phyloP scores from a whole-genome alignment of 495 filamentous ascomycete species.

The Filosporella fistucella region DNA sequence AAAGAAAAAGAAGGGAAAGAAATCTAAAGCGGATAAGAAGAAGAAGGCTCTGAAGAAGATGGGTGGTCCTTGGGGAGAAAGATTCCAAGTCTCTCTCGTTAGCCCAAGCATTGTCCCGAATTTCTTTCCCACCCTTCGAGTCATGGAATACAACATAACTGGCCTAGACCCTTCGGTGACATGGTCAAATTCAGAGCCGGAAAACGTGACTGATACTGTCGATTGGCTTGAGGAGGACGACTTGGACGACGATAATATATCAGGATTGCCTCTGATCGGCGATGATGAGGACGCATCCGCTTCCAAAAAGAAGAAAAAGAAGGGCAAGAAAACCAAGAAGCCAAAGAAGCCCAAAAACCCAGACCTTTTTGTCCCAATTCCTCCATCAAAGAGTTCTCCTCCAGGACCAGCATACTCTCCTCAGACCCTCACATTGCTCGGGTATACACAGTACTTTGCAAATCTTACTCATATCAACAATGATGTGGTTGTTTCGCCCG shows the following conservation, averaged over 20 bases:
- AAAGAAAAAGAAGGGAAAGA: constrained; percentile 43
- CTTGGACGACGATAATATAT: too few relatives aligned
- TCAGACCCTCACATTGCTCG: constrained; percentile 69
- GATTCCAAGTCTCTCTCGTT: constrained; percentile 76
- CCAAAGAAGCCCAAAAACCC: constrained; percentile 55
- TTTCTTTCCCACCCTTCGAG: constrained; percentile 81
- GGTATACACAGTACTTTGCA: constrained; percentile 87
- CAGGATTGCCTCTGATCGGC: too few relatives aligned
- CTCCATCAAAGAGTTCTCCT: constrained; percentile 65
- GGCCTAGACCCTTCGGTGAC: constrained; percentile 55
- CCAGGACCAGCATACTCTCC: constrained; percentile 91
- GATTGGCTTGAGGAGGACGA: constrained; percentile 13
- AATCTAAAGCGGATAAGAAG: constrained; percentile 43
- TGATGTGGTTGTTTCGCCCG: constrained; percentile 32
- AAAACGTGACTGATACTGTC: neutral
- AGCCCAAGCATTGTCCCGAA: constrained; percentile 87
- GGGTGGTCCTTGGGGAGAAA: constrained; percentile 76
- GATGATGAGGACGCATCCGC: constrained; percentile 10
- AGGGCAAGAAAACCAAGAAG: constrained; percentile 47
- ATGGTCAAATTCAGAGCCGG: constrained; percentile 34
- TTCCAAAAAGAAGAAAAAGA: constrained; percentile 24
- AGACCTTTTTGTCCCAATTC: constrained; percentile 59
- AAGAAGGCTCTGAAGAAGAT: constrained; percentile 54
- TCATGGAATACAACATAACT: constrained; percentile 91
- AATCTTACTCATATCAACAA: constrained; percentile 88